These are phyloP conservation scores for Tetrahymena elliotti DNA, from an alignment of 73 alveolate species.

Conservation along the genomic window DNA sequence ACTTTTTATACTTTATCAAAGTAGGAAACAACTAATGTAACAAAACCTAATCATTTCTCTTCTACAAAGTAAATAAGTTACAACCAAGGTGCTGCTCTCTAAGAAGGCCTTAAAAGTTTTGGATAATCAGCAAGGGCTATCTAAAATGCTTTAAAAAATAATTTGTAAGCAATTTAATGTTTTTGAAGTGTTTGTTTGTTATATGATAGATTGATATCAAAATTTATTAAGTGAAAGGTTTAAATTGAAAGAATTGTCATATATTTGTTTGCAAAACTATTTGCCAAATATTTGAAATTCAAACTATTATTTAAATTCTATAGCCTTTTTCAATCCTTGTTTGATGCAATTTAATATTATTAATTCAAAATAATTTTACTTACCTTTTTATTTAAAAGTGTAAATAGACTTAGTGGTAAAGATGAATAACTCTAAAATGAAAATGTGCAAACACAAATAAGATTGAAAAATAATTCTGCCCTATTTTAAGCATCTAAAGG, in stretches of 20 bases:
- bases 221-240: not conserved
- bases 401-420: not conserved
- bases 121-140: not conserved
- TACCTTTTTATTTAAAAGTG: not conserved
- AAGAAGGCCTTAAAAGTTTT: not conserved
- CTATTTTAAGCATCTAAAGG: not conserved
- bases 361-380: not conserved
- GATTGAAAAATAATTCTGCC: not conserved
- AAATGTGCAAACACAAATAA: not conserved
- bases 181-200: not conserved
- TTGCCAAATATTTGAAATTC: not conserved
- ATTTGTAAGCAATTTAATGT: not conserved
- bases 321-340: not conserved
- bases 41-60: not conserved
- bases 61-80: not conserved
- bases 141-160: not conserved
- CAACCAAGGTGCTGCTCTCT: not conserved
- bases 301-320: not conserved
- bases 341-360: not conserved
- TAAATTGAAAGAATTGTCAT: not conserved
- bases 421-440: not conserved
- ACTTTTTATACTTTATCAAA: too few relatives aligned
- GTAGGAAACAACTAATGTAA: not conserved
- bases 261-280: not conserved
- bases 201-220: too few relatives aligned